A percentile compares a stretch with the other conserved stretches of the same genome.
These are phyloP conservation scores for Arctium minus DNA, from an alignment of 129 eudicot species.

Conservation along the genomic window DNA sequence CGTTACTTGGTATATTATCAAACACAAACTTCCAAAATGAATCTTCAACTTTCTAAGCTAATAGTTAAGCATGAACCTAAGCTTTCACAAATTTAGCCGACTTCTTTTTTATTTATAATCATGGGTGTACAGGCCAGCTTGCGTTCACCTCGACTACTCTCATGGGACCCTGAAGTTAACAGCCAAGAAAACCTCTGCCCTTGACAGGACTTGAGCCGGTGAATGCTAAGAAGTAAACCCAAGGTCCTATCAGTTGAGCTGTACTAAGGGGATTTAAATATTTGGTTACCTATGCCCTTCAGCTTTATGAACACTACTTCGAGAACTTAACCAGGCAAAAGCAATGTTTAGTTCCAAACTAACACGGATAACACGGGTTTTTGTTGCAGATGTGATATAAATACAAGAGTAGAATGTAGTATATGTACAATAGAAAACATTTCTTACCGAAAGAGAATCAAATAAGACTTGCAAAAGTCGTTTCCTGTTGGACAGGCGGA, in stretches of 20 bases:
- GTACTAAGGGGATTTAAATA: neutral
- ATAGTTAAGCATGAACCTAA: neutral
- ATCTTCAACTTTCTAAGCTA: neutral
- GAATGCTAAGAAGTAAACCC: neutral
- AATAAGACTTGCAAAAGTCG: constrained; percentile 45
- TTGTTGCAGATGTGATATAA: constrained; percentile 2
- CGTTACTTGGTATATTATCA: no score
- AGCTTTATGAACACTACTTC: neutral
- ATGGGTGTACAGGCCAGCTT: neutral
- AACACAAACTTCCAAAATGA: no score
- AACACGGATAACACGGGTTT: neutral
- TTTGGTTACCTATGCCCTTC: neutral
- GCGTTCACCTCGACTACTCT: neutral
- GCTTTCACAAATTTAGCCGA: no score
- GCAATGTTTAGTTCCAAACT: neutral
- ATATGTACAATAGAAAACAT: constrained; percentile 16
- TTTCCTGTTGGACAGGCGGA: constrained; percentile 23
- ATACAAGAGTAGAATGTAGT: constrained; percentile 5
- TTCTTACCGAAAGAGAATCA: constrained; percentile 12
- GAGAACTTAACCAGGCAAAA: neutral
- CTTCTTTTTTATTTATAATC: no score
- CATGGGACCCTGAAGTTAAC: neutral
- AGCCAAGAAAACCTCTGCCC: neutral
- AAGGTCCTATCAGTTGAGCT: neutral
- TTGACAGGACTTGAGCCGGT: neutral